phyloP scores from a whole-genome alignment of 176 grass and related monocot species.

The Cenchrus purpureus region DNA sequence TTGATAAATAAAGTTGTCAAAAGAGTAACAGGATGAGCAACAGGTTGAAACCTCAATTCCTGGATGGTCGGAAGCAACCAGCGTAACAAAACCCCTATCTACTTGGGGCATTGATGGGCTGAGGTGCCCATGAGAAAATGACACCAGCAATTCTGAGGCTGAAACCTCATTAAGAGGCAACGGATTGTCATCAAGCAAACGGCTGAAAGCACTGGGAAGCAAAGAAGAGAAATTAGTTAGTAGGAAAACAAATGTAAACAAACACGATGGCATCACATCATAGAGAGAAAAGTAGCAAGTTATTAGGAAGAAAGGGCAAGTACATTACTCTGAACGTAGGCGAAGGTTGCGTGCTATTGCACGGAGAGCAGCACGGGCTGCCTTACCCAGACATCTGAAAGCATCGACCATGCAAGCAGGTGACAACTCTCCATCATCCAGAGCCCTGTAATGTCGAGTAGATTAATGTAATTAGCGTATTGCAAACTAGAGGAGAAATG shows the following conservation, averaged over 20 bases:
- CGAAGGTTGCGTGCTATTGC: slow-evolving; percentile 76
- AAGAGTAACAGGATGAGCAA: background rate
- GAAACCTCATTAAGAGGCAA: slow-evolving; percentile 65
- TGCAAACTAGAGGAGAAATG: background rate
- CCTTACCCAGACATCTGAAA: slow-evolving; percentile 73
- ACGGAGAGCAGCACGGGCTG: slow-evolving; percentile 63
- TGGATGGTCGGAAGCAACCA: slow-evolving; percentile 69
- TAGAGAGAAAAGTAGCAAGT: slow-evolving; percentile 2
- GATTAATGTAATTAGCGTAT: background rate
- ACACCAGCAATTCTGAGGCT: slow-evolving; percentile 64
- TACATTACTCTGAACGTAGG: slow-evolving; percentile 65
- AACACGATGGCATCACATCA: background rate
- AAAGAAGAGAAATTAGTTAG: slow-evolving; percentile 1
- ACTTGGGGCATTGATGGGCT: slow-evolving; percentile 55
- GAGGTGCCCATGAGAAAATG: slow-evolving; percentile 48
- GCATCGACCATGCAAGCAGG: slow-evolving; percentile 81
- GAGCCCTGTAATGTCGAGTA: slow-evolving; percentile 39
- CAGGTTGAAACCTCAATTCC: slow-evolving; percentile 63
- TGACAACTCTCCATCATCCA: slow-evolving; percentile 67
- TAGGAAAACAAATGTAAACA: slow-evolving; percentile 10
- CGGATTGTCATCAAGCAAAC: slow-evolving; percentile 79
- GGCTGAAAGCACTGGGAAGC: slow-evolving; percentile 65
- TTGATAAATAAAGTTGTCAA: background rate
- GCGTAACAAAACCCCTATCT: slow-evolving; percentile 67
- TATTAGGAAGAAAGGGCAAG: background rate